Evolutionary conservation across 2,329 filamentous ascomycete species (phyloP).

Genomic region (Talaromyces piceae): DNA sequence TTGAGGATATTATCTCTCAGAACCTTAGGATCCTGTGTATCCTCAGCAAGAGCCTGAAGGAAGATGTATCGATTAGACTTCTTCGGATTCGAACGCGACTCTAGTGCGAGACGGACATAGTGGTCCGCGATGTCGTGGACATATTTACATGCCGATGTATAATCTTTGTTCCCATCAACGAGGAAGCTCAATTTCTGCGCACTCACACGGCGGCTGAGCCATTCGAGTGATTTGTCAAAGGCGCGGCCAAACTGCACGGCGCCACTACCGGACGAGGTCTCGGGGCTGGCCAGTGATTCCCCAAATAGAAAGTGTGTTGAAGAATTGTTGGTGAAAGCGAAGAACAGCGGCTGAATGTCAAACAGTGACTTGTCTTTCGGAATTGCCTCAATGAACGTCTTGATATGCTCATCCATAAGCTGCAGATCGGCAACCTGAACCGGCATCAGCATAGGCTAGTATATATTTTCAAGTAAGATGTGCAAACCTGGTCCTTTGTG

Average conservation of each 20-base stretch:
- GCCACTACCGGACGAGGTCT: background rate
- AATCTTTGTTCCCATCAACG: conserved; percentile 8
- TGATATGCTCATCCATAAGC: conserved; percentile 56
- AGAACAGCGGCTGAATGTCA: conserved; percentile 57
- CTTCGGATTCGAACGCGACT: conserved; percentile 59
- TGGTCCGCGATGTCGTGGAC: conserved; percentile 21
- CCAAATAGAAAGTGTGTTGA: conserved; percentile 64
- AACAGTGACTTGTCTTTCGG: conserved; percentile 46
- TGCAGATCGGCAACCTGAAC: conserved; percentile 44
- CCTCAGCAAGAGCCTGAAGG: conserved; percentile 41
- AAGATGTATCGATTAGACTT: conserved; percentile 39
- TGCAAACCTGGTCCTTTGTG: conserved; percentile 7
- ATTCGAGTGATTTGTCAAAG: conserved; percentile 8
- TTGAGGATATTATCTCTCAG: conserved; percentile 45
- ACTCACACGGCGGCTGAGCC: conserved; percentile 5
- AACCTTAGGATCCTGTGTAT: conserved; percentile 40
- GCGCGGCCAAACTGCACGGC: conserved; percentile 7
- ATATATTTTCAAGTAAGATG: background rate
- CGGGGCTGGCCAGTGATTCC: conserved; percentile 35
- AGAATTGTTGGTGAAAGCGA: conserved; percentile 58
- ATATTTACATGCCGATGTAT: conserved; percentile 6
- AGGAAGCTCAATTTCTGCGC: conserved; percentile 8
- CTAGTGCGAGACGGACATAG: conserved; percentile 66
- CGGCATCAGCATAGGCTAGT: background rate
- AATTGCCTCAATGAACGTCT: conserved; percentile 50